phyloP scores from a whole-genome alignment of 257 asterid species.

The Jacaranda copaia region DNA sequence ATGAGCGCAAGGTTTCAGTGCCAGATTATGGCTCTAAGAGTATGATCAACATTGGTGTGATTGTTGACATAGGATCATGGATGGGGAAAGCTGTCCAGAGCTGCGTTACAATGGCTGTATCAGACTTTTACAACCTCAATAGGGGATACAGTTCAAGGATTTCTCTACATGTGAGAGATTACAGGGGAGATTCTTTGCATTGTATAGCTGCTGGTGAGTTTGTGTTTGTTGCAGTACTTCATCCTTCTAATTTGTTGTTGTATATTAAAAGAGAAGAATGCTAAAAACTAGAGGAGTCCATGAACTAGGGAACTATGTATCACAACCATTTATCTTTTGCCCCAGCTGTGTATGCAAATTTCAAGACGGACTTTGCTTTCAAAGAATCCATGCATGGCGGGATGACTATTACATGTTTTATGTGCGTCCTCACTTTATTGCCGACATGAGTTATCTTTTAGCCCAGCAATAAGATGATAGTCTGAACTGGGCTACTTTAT shows the following conservation, averaged over 20 bases:
- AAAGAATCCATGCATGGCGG: neutral
- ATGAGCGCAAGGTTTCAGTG: neutral
- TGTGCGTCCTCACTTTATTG: neutral
- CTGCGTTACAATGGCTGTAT: conserved; percentile 37
- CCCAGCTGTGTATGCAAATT: neutral
- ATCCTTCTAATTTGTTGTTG: neutral
- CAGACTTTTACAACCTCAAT: conserved; percentile 35
- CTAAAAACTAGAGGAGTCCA: neutral
- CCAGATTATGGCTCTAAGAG: conserved; percentile 11
- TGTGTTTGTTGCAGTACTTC: neutral
- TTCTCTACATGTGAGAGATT: conserved; percentile 36
- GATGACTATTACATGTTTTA: neutral
- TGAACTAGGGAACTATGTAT: neutral
- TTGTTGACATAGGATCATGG: conserved; percentile 41
- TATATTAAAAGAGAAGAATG: neutral
- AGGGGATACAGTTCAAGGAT: conserved; percentile 29
- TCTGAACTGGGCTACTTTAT: neutral
- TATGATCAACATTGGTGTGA: conserved; percentile 35
- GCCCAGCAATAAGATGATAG: conserved; percentile 2
- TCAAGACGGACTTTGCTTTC: conserved; percentile 3
- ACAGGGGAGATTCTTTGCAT: conserved; percentile 39
- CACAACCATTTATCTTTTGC: neutral
- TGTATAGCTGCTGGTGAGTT: conserved; percentile 39
- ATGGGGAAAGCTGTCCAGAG: conserved; percentile 38
- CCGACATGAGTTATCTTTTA: conserved; percentile 3